Base-by-base conservation (phyloP, 345 rosid genomes). In the Mangifera indica region DNA sequence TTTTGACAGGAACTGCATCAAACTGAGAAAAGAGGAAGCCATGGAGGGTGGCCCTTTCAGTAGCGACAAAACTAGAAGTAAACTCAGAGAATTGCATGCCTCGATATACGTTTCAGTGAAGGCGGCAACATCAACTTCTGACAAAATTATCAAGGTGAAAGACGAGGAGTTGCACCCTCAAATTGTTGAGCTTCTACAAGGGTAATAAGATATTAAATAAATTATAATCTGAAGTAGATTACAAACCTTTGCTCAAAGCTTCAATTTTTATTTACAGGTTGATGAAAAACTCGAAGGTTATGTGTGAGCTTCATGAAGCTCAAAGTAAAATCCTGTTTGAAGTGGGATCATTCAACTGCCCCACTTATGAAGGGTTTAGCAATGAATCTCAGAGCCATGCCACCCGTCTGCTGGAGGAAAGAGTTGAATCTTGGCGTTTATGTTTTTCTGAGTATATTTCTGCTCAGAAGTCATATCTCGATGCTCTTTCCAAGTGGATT, bases 151-250 rank as follows among this genome's bases (percentile, higher is more conserved):
- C 69, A 79, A 66, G 70, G 60, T 85, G 52, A 77, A 79, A 54
- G 89, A 85, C 56, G 85, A 83, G 76, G 85, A 85, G 76, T 32
- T 85, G 71, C 78, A 79, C 37, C 87, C 87, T 1, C 87, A 83
- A 66, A 69, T 83, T 45, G 67, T 78, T 46, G 87, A 81, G 53
- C 76, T 85, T 70, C 68, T 83, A 24, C 73, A 78, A 10, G 81
- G 85, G 89, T 81, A 81, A 48, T 79, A 59, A 46, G n/a, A n/a
- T 29, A 61, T 49, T 53, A 2, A 57, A 22, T 40, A 9, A 5
- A 37, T 37, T 5, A 37, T 37, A 37, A 37, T 37, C 5, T 29
- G 32, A 37, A 37, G 42, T 37, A 37, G 42, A 37, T 37, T 6
- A 7, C 42, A 37, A 37, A 37, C 7, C 42, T 37, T 37, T 37